Percentiles rank a stretch among this genome's conserved stretches.
These are phyloP conservation scores for Colletotrichum euphorbiae DNA, from an alignment of 2,329 filamentous ascomycete genomes.

Conservation along the genomic window DNA sequence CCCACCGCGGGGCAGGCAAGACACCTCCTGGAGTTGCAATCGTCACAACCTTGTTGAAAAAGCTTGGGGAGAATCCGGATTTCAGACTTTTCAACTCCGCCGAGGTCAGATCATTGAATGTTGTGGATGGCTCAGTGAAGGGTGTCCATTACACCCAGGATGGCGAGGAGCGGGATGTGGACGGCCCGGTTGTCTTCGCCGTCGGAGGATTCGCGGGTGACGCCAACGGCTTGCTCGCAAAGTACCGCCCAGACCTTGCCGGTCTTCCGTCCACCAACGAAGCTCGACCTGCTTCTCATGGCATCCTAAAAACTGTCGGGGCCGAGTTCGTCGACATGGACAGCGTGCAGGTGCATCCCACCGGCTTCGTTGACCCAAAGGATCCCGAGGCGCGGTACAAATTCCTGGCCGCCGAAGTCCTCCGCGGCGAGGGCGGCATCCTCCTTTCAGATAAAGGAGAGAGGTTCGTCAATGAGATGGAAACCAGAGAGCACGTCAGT, in stretches of 20 bases:
- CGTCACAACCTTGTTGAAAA: conserved; percentile 63
- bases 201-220: conserved; percentile 74
- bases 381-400: conserved; percentile 61
- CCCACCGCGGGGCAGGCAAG: conserved; percentile 67
- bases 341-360: conserved; percentile 73
- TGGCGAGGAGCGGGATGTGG: conserved; percentile 52
- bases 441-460: conserved; percentile 59
- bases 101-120: conserved; percentile 64
- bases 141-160: conserved; percentile 64
- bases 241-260: conserved; percentile 68
- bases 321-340: conserved; percentile 63
- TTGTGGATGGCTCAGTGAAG: conserved; percentile 50
- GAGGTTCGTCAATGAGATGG: conserved; percentile 72
- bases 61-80: conserved; percentile 58
- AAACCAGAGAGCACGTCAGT: conserved; percentile 69
- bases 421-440: conserved; percentile 72
- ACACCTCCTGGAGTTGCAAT: conserved; percentile 71
- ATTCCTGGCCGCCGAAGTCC: conserved; percentile 72
- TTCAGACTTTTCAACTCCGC: conserved; percentile 65
- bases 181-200: conserved; percentile 69
- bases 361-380: conserved; percentile 70
- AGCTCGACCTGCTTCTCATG: conserved; percentile 64
- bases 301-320: conserved; percentile 52
- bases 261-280: conserved; percentile 74
- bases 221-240: conserved; percentile 64